phyloP scores from a whole-genome alignment of 2,329 filamentous ascomycete genomes.

The Fusarium musae region DNA sequence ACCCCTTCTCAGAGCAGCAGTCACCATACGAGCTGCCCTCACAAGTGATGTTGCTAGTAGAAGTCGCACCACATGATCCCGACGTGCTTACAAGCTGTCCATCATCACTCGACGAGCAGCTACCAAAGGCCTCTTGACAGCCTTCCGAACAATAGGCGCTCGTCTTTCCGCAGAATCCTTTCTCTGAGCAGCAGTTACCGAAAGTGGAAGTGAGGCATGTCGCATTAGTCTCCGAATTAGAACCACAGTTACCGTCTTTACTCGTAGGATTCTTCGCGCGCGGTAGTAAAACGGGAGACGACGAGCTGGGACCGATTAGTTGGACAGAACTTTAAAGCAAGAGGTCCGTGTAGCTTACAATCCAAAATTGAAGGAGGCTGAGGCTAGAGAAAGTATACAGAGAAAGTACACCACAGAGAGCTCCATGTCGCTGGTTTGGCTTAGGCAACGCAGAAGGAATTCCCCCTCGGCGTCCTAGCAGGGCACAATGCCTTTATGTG shows the following conservation, averaged over 20 bases:
- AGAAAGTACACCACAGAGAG: not conserved
- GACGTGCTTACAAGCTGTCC: not conserved
- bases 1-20: not conserved
- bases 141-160: not conserved
- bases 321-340: accelerated
- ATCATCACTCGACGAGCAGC: not conserved
- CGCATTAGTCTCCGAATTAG: not conserved
- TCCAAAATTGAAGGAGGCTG: not conserved
- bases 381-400: not conserved
- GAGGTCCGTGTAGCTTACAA: not conserved
- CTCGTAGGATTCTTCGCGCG: not conserved
- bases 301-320: not conserved
- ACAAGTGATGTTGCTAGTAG: not conserved
- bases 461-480: not conserved
- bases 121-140: not conserved
- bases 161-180: not conserved
- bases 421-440: not conserved
- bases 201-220: not conserved
- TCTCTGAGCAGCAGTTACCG: not conserved
- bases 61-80: not conserved
- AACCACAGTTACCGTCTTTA: not conserved
- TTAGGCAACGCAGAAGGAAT: not conserved
- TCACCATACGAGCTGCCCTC: not conserved
- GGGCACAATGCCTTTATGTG: not conserved
- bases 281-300: not conserved